Percentiles rank a stretch among this genome's conserved stretches.
These are phyloP conservation scores for Cadophora malorum DNA, from an alignment of 2,329 filamentous ascomycete species.

Conservation along the genomic window DNA sequence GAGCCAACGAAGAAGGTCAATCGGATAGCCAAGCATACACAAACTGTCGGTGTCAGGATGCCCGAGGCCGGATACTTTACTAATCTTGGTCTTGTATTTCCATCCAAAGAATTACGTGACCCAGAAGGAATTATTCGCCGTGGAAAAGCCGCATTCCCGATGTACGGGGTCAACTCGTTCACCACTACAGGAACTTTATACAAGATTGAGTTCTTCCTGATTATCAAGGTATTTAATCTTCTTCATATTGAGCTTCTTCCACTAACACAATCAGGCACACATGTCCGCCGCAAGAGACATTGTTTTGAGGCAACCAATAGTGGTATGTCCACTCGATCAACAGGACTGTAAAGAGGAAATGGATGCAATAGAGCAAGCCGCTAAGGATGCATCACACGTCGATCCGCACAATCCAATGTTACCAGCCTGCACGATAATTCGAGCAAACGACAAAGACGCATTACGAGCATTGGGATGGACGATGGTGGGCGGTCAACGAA, in stretches of 20 bases:
- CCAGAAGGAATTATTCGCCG: conserved; percentile 85
- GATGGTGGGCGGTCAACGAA: conserved; percentile 68
- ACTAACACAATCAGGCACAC: conserved; percentile 68
- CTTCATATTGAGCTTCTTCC: neutral
- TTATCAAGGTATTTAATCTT: conserved; percentile 76
- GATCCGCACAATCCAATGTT: conserved; percentile 91
- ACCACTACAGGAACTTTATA: conserved; percentile 94
- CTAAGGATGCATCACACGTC: conserved; percentile 87
- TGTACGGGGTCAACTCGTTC: conserved; percentile 88
- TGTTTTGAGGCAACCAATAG: conserved; percentile 85
- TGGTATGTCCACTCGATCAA: conserved; percentile 94
- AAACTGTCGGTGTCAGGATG: conserved; percentile 55
- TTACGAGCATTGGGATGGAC: conserved; percentile 68
- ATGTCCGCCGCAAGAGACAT: conserved; percentile 90
- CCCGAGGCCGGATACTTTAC: conserved; percentile 93
- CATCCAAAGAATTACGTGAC: conserved; percentile 86
- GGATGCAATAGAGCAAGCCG: conserved; percentile 96
- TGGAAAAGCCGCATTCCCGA: conserved; percentile 85
- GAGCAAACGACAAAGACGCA: conserved; percentile 74
- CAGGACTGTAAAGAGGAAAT: conserved; percentile 98
- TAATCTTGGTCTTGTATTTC: conserved; percentile 89
- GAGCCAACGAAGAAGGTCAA: conserved; percentile 92
- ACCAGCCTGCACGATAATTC: conserved; percentile 83
- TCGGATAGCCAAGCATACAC: conserved; percentile 60
- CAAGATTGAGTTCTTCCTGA: conserved; percentile 97